phyloP scores from a whole-genome alignment of 768 basidiomycete genomes.

The Lepiota brunneoincarnata region DNA sequence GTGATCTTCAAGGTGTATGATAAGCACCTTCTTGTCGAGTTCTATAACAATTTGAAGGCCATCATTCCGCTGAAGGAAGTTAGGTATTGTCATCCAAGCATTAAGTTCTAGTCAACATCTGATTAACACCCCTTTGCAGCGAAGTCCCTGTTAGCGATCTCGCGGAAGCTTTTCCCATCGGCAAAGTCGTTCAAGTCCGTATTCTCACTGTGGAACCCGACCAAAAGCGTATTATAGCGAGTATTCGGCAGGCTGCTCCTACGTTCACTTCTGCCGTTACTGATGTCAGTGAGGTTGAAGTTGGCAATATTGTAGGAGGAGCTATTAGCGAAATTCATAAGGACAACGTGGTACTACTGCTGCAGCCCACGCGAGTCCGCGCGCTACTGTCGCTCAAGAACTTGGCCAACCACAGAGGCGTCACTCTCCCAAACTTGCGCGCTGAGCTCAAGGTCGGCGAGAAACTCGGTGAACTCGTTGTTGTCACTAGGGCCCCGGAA shows the following conservation, averaged over 20 bases:
- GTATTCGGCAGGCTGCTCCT: constrained; percentile 76
- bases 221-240: constrained; percentile 70
- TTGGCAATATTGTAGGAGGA: constrained; percentile 73
- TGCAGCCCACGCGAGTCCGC: constrained; percentile 66
- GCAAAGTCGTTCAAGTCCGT: constrained; percentile 83
- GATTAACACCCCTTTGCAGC: constrained; percentile 34
- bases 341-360: constrained; percentile 73
- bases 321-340: constrained; percentile 80
- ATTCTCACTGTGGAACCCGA: constrained; percentile 64
- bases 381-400: constrained; percentile 88
- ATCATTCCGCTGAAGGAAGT: constrained; percentile 79
- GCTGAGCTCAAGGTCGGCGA: constrained; percentile 65
- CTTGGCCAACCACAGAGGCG: constrained; percentile 74
- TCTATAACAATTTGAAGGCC: constrained; percentile 87
- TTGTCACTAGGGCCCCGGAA: constrained; percentile 86
- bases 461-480: constrained; percentile 70
- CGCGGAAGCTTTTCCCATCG: constrained; percentile 65
- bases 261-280: constrained; percentile 39
- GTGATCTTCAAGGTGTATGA: constrained; percentile 83
- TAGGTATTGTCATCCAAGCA: constrained; percentile 43
- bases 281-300: constrained; percentile 72
- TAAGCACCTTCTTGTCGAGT: constrained; percentile 81
- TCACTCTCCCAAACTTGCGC: constrained; percentile 66
- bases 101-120: background rate
- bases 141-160: constrained; percentile 61